A percentile compares a stretch with the other conserved stretches of the same genome.
Conservation (phyloP, 768 basidiomycete species). For the Pleurotus ostreatus region DNA sequence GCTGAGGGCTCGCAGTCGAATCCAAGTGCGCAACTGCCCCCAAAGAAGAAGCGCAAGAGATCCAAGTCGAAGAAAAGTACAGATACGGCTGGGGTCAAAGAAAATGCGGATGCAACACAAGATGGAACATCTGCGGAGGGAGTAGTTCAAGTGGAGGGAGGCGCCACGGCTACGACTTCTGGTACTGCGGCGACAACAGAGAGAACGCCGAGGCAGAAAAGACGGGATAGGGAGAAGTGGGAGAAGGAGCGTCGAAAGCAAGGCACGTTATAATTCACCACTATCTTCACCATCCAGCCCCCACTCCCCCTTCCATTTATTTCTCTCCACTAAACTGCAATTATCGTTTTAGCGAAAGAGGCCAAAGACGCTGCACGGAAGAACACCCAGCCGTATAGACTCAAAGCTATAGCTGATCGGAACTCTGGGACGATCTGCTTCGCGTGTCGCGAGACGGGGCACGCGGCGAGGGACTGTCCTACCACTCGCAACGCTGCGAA, state of each 20-base stretch:
- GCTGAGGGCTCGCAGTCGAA: too few species aligned
- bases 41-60: conserved; percentile 60
- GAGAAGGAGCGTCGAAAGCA: conserved; percentile 23
- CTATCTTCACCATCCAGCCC: neutral
- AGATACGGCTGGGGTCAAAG: conserved; percentile 13
- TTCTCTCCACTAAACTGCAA: neutral
- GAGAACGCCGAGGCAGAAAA: conserved; percentile 3
- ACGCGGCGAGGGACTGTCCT: conserved; percentile 81
- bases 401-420: conserved; percentile 59
- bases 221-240: conserved; percentile 5
- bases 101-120: neutral
- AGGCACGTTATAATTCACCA: conserved; percentile 11
- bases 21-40: conserved; percentile 14
- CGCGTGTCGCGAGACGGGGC: conserved; percentile 80
- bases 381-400: conserved; percentile 54
- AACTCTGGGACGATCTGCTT: conserved; percentile 69
- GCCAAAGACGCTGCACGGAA: conserved; percentile 19
- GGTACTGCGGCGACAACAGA: conserved; percentile 2
- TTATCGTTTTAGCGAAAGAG: conserved; percentile 7
- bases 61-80: conserved; percentile 33
- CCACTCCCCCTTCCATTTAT: neutral
- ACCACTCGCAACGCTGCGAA: conserved; percentile 24
- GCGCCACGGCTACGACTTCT: conserved; percentile 13
- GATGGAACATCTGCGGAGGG: neutral
- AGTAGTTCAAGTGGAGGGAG: neutral